These are phyloP conservation scores for Monosporascus sp. DNA, from an alignment of 2,329 filamentous ascomycete genomes.

Conservation along the genomic window DNA sequence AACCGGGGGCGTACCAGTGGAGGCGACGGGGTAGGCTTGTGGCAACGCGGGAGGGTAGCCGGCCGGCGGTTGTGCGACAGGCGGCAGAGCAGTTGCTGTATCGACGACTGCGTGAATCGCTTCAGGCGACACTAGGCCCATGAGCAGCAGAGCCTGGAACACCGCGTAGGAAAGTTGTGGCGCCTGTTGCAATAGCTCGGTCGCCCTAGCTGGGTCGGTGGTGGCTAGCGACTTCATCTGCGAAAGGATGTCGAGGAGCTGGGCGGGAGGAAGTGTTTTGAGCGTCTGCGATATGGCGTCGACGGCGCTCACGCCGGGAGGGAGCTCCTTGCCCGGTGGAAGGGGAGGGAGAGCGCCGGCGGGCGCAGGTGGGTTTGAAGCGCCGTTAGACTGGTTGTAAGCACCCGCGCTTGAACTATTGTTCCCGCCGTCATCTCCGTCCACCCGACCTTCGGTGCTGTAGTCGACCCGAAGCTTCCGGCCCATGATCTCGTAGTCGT, in stretches of 20 bases:
- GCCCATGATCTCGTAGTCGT: constrained; percentile 93
- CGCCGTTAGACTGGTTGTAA: constrained; percentile 22
- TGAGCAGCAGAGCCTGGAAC: constrained; percentile 87
- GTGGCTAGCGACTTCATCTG: constrained; percentile 92
- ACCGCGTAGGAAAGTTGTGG: constrained; percentile 93
- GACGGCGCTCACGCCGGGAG: constrained; percentile 74
- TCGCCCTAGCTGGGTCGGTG: constrained; percentile 75
- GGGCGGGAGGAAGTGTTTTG: constrained; percentile 75
- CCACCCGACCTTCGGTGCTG: constrained; percentile 80
- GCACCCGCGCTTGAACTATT: constrained; percentile 10
- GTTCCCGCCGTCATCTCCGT: constrained; percentile 48
- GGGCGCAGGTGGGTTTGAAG: constrained; percentile 27
- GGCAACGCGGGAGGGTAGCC: constrained; percentile 30
- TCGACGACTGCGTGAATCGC: constrained; percentile 79
- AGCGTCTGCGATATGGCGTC: constrained; percentile 92
- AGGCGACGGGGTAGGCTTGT: constrained; percentile 31
- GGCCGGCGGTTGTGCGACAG: constrained; percentile 29
- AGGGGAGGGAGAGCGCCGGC: constrained; percentile 67
- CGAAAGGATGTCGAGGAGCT: constrained; percentile 86
- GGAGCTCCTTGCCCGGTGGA: constrained; percentile 78
- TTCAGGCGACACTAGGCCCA: constrained; percentile 84
- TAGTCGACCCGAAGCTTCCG: constrained; percentile 93
- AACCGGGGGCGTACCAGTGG: constrained; percentile 45
- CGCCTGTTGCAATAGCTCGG: constrained; percentile 78
- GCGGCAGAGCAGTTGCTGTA: constrained; percentile 36